Conservation (phyloP, 139 green algal species). For the Micractinium sp. region DNA sequence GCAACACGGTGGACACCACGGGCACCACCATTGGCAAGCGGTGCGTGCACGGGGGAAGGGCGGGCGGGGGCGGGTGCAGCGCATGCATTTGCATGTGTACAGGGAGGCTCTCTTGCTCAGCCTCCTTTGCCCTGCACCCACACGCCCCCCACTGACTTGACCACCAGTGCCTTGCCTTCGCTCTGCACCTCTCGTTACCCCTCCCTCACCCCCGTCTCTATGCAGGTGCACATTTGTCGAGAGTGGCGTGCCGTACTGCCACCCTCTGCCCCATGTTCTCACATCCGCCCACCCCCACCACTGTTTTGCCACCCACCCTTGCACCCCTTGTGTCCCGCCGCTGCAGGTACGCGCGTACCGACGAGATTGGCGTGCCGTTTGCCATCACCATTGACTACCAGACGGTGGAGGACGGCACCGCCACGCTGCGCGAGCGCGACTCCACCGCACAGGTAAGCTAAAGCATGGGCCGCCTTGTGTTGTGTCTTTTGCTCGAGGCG, state of each 20-base stretch:
- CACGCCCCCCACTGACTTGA: too few relatives aligned
- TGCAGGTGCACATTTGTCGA: neutral
- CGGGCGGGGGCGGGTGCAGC: too few relatives aligned
- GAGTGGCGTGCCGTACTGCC: neutral
- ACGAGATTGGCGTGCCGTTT: conserved; percentile 80
- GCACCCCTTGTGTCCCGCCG: too few relatives aligned
- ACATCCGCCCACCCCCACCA: too few relatives aligned
- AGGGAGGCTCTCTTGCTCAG: too few relatives aligned
- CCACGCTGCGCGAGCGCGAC: conserved; percentile 96
- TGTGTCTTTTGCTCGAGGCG: too few relatives aligned
- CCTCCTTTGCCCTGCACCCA: too few relatives aligned
- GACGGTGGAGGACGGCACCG: conserved; percentile 79
- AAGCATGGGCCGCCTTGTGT: too few relatives aligned
- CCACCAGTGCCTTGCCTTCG: neutral
- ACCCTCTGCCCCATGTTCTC: neutral
- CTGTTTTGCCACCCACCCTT: too few relatives aligned
- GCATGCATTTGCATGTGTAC: too few relatives aligned
- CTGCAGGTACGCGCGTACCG: conserved; percentile 51
- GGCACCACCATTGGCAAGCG: conserved; percentile 90
- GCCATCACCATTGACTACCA: conserved; percentile 94
- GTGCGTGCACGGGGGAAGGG: neutral
- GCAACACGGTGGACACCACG: conserved; percentile 93
- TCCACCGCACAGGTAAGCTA: conserved; percentile 73
- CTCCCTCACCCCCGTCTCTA: too few relatives aligned
- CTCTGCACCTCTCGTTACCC: too few relatives aligned